Conservation (phyloP, 2,329 filamentous ascomycete species). For the Pseudogymnoascus sp. region DNA sequence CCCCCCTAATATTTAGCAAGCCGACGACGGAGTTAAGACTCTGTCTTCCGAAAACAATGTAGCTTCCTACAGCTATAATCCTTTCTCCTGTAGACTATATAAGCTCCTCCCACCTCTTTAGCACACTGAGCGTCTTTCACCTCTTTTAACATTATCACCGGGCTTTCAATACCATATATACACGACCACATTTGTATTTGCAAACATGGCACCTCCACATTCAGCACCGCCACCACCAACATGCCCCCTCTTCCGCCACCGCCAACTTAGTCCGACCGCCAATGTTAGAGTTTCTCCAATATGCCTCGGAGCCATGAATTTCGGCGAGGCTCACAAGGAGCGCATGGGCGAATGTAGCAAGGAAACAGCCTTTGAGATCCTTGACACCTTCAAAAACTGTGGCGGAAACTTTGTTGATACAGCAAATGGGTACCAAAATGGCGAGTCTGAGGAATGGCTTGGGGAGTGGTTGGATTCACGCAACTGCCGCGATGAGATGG, state of each 20-base stretch:
- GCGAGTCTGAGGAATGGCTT: conserved; percentile 46
- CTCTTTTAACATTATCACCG: too few species aligned
- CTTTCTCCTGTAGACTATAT: too few species aligned
- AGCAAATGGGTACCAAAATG: conserved; percentile 46
- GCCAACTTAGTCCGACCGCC: conserved; percentile 24
- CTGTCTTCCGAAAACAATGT: conserved; percentile 25
- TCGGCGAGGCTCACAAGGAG: conserved; percentile 40
- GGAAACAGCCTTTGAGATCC: conserved; percentile 43
- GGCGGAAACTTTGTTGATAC: conserved; percentile 63
- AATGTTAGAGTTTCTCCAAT: conserved; percentile 25
- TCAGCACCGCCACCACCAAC: conserved; percentile 16
- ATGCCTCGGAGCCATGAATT: conserved; percentile 29
- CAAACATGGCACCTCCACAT: background rate
- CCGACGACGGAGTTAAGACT: too few species aligned
- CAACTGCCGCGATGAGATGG: conserved; percentile 43
- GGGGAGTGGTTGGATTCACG: conserved; percentile 47
- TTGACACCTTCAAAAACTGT: conserved; percentile 44
- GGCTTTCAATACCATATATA: too few species aligned
- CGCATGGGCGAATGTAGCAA: conserved; percentile 47
- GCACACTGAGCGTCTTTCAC: too few species aligned
- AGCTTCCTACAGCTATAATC: conserved; percentile 18
- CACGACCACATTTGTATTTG: too few species aligned
- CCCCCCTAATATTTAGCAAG: too few species aligned
- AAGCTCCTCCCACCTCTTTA: too few species aligned
- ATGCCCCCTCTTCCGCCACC: conserved; percentile 14